phyloP scores from a whole-genome alignment of 2,329 filamentous ascomycete genomes.

The Claviceps monticola region DNA sequence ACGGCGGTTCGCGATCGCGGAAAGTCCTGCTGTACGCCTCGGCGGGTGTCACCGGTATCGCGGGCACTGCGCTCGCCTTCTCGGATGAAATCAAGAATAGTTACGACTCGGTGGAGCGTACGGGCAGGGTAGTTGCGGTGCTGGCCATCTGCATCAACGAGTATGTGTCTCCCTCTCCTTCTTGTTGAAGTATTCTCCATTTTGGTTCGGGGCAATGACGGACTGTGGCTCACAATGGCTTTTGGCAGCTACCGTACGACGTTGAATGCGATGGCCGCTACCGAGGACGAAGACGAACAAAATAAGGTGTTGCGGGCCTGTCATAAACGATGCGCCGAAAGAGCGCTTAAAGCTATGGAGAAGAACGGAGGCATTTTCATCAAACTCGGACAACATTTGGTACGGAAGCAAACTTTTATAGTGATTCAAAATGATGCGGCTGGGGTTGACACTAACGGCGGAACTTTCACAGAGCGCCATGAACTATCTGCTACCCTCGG shows the following conservation, averaged over 20 bases:
- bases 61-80: constrained; percentile 37
- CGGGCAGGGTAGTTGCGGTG: constrained; percentile 61
- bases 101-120: constrained; percentile 62
- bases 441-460: not conserved
- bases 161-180: constrained; percentile 29
- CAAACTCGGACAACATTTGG: constrained; percentile 88
- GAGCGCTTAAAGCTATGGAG: constrained; percentile 77
- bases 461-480: constrained; percentile 54
- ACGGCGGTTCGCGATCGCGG: constrained; percentile 10
- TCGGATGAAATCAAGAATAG: constrained; percentile 60
- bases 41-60: constrained; percentile 34
- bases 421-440: not conserved
- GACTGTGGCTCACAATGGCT: not conserved
- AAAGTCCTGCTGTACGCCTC: constrained; percentile 33
- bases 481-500: constrained; percentile 80
- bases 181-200: constrained; percentile 3
- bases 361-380: constrained; percentile 98
- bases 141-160: constrained; percentile 79
- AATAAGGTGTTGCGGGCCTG: constrained; percentile 62
- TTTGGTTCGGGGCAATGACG: not conserved
- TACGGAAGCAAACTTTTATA: constrained; percentile 18
- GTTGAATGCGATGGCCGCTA: constrained; percentile 53
- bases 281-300: constrained; percentile 49
- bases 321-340: constrained; percentile 81
- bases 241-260: constrained; percentile 66